Conservation (phyloP, 345 rosid species). For the Erysimum cheiranthoides region DNA sequence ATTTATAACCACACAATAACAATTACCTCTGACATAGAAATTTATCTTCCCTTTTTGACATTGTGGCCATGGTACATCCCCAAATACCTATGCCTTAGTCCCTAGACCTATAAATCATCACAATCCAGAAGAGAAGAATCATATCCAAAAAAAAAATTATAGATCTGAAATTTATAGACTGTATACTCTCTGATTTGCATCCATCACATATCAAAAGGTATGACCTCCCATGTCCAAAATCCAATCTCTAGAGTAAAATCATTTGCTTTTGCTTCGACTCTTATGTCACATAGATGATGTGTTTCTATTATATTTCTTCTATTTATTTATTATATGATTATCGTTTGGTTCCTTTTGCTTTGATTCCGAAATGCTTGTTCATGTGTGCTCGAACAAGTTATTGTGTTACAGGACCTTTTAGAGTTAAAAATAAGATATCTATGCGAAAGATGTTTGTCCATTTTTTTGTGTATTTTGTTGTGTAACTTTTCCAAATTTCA, state of each 20-base stretch:
- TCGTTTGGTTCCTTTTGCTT: not conserved
- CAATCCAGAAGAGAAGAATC: not conserved
- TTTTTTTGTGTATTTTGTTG: not conserved
- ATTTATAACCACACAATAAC: slow-evolving; percentile 26
- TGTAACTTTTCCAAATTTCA: not conserved
- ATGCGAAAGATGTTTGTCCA: not conserved
- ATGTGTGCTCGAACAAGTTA: not conserved
- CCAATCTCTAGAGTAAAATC: not conserved
- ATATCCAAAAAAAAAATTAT: not conserved
- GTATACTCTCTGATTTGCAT: not conserved
- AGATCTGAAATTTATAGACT: not conserved
- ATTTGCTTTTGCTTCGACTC: slow-evolving; percentile 1
- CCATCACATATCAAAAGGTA: slow-evolving; percentile 10
- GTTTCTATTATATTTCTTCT: not conserved
- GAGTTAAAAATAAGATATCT: not conserved
- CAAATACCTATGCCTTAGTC: not conserved
- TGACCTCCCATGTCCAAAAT: slow-evolving; percentile 12
- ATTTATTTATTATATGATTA: not conserved
- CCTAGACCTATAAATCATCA: not conserved
- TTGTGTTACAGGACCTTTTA: not conserved
- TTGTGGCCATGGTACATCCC: slow-evolving; percentile 17
- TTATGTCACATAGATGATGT: not conserved
- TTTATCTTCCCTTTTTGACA: not conserved
- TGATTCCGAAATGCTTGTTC: not conserved
- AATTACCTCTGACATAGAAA: not conserved